phyloP scores from a whole-genome alignment of 371 early-diverging fungal species.

The Entomophthora muscae region DNA sequence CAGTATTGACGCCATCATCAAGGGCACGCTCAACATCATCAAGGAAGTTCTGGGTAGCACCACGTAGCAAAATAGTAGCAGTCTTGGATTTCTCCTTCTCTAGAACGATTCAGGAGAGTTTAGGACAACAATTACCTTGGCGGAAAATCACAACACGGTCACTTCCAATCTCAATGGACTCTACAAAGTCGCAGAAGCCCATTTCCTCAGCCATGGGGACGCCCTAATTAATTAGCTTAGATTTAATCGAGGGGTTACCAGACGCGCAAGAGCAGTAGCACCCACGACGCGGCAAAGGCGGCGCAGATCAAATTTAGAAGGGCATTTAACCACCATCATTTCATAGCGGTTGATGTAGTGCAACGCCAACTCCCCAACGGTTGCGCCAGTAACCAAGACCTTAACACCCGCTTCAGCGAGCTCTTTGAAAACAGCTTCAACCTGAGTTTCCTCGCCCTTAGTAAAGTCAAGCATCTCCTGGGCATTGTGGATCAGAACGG shows the following conservation, averaged over 20 bases:
- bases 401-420: conserved; percentile 84
- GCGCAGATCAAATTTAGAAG: conserved; percentile 91
- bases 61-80: conserved; percentile 92
- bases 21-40: conserved; percentile 97
- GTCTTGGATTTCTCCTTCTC: conserved; percentile 63
- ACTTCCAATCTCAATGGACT: conserved; percentile 89
- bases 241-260: conserved; percentile 12
- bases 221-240: conserved; percentile 20
- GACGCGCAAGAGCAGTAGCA: conserved; percentile 81
- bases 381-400: conserved; percentile 79
- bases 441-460: conserved; percentile 77
- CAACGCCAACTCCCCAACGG: conserved; percentile 83
- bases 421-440: conserved; percentile 62
- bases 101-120: conserved; percentile 6
- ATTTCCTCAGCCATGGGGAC: conserved; percentile 92
- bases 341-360: conserved; percentile 85
- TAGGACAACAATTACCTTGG: conserved; percentile 22
- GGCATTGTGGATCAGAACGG: conserved; percentile 93
- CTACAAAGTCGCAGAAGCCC: conserved; percentile 91
- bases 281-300: conserved; percentile 86
- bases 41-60: conserved; percentile 91
- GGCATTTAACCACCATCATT: conserved; percentile 77
- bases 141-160: conserved; percentile 93
- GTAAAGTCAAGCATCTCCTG: conserved; percentile 92
- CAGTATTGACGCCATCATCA: conserved; percentile 94